These are phyloP conservation scores for Penium margaritaceum DNA, from an alignment of 139 green algal genomes.

Conservation along the genomic window DNA sequence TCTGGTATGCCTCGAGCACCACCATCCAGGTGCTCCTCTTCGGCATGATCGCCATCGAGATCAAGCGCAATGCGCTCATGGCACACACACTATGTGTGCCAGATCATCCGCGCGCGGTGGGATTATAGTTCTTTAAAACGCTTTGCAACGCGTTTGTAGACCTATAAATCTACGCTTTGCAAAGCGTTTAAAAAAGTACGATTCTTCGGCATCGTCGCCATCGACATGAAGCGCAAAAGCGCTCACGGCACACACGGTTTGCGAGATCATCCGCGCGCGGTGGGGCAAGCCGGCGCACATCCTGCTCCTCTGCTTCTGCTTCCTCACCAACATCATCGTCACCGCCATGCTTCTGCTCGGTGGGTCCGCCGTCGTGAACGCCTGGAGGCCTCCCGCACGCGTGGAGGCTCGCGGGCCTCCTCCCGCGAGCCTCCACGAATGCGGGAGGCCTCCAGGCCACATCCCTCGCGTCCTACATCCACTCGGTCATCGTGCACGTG, in stretches of 20 bases:
- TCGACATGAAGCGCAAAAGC: too few species aligned
- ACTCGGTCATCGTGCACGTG: slow-evolving; percentile 78
- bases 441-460: slow-evolving; percentile 86
- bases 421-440: too few species aligned
- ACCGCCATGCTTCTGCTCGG: slow-evolving; percentile 77
- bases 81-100: too few species aligned
- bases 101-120: too few species aligned
- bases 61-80: slow-evolving; percentile 85
- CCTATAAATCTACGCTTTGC: too few species aligned
- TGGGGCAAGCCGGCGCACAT: slow-evolving; percentile 65
- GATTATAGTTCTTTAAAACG: too few species aligned
- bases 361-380: slow-evolving; percentile 76
- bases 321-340: slow-evolving; percentile 84
- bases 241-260: slow-evolving; percentile 89
- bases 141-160: too few species aligned
- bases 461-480: slow-evolving; percentile 75
- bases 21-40: slow-evolving; percentile 91
- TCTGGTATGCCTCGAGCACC: slow-evolving; percentile 81
- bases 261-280: slow-evolving; percentile 74
- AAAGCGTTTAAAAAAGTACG: too few species aligned
- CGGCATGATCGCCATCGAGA: slow-evolving; percentile 82
- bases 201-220: too few species aligned
- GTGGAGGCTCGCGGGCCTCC: too few species aligned
- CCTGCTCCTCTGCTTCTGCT: slow-evolving; percentile 74
- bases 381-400: too few species aligned